Evolutionary conservation across 2,329 filamentous ascomycete species (phyloP).

Genomic region (Ampelomyces quisqualis): DNA sequence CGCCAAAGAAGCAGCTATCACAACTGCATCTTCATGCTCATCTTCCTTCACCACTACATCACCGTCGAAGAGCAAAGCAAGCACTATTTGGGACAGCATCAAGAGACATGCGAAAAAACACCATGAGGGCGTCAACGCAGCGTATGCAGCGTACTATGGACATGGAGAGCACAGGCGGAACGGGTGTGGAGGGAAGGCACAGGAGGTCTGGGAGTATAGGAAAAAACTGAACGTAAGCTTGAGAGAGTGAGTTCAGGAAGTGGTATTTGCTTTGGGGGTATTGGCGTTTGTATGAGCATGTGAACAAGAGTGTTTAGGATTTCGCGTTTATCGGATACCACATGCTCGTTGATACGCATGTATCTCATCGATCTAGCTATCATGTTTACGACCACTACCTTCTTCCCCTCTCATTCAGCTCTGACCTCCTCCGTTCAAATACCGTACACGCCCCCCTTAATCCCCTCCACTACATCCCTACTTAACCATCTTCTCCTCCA

Average conservation of each 20-base stretch:
- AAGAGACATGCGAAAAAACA: constrained; percentile 24
- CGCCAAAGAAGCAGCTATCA: constrained; percentile 9
- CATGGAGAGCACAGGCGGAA: constrained; percentile 2
- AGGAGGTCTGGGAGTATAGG: constrained; percentile 22
- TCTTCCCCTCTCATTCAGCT: too few species aligned
- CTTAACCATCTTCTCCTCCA: constrained; percentile 49
- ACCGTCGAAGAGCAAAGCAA: constrained; percentile 6
- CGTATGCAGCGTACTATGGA: constrained; percentile 26
- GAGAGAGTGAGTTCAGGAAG: too few species aligned
- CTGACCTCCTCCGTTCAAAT: too few species aligned
- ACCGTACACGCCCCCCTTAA: constrained; percentile 17
- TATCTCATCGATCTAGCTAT: too few species aligned
- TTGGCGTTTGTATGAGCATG: too few species aligned
- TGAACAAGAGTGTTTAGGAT: too few species aligned
- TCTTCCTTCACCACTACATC: constrained; percentile 5
- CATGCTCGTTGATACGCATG: too few species aligned
- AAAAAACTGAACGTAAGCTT: too few species aligned
- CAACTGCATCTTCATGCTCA: constrained; percentile 7
- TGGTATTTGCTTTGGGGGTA: neutral
- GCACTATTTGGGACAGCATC: constrained; percentile 16
- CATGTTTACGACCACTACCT: too few species aligned
- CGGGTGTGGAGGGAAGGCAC: neutral
- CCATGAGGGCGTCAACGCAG: constrained; percentile 23
- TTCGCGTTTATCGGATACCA: neutral
- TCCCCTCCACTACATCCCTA: constrained; percentile 39